Base-by-base conservation (phyloP, 2,329 filamentous ascomycete species). In the Aspergillus transmontanensis region DNA sequence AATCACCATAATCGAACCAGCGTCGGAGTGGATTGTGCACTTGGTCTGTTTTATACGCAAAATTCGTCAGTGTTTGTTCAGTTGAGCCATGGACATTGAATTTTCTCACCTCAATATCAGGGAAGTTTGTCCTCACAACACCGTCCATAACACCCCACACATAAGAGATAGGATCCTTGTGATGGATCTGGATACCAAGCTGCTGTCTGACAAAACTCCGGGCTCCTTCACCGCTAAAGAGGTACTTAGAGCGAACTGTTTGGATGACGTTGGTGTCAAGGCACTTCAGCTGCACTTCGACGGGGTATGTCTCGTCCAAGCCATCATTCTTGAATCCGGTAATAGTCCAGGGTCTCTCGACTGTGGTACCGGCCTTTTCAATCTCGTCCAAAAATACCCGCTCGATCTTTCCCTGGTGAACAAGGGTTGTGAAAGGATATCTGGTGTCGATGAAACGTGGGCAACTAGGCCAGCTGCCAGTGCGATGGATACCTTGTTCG, bases 401-500 rank as follows among this genome's bases (percentile, higher is more conserved):
- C 78, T 89, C 86, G 57, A 89, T 88, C 72, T 88, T 75, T 19
- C 86, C 86, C 72, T 89, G 86, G 71, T 89, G 86, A 7, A 89
- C 77, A 5, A 88, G 79, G 34, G 86, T 87, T 34, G 86, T 88
- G 75, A 87, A 89, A 0, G 86, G 86, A 69, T 89, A 88, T 69
- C 86, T 79, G 34, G 87, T 86, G 69, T 89, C 87, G 64, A 89
- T 87, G 78, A 96, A 97, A 68, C 87, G 88, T 0, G 94, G 94
- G 78, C 94, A 97, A 74, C 90, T 94, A 6, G 93, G 90, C 93
- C 93, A 97, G 50, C 83, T 89, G 28, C 86, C 86, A 1, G 87
- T 89, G 61, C 86, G 77, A 64, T 83, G 78, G 50, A 89, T 89
- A 53, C 86, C 87, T 64, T 83, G 81, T 14, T 79, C 80, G 19